Evolutionary conservation across 768 basidiomycete species (phyloP).

Genomic region (Porphyrellus cyaneotinctus): DNA sequence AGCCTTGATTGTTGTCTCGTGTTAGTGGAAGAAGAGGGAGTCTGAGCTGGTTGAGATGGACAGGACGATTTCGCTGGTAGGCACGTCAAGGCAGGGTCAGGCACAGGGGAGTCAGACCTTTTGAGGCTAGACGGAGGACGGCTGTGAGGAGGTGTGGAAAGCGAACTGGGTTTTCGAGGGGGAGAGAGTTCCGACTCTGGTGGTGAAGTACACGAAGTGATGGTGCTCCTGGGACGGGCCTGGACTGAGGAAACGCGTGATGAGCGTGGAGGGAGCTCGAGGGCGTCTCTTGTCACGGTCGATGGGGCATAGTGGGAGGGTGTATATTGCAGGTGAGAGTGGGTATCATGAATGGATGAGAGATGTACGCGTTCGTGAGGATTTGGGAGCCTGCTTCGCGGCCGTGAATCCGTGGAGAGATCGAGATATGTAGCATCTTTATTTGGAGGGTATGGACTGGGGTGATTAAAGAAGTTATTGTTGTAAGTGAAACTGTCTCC

Average conservation of each 20-base stretch:
- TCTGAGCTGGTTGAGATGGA: conserved; percentile 36
- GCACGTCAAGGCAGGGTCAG: conserved; percentile 18
- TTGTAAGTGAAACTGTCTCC: conserved; percentile 34
- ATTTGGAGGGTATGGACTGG: conserved; percentile 13
- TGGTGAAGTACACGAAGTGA: conserved; percentile 28
- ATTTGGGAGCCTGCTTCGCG: conserved; percentile 19
- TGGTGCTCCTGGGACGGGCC: conserved; percentile 21
- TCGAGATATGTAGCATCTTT: conserved; percentile 31
- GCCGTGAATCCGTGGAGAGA: conserved; percentile 24
- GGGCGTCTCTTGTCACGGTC: conserved; percentile 10
- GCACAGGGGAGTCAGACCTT: conserved; percentile 24
- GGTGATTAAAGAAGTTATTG: conserved; percentile 29
- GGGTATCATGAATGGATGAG: conserved; percentile 27
- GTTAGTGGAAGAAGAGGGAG: conserved; percentile 29
- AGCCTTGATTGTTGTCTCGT: conserved; percentile 27
- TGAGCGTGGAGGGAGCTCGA: conserved; percentile 26
- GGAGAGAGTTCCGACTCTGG: conserved; percentile 18
- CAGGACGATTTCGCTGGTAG: conserved; percentile 16
- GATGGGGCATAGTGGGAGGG: conserved; percentile 19
- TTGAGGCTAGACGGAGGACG: conserved; percentile 25
- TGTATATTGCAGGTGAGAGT: conserved; percentile 19
- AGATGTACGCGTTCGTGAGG: conserved; percentile 19
- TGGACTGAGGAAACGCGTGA: conserved; percentile 19
- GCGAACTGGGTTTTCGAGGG: conserved; percentile 14
- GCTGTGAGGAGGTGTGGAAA: conserved; percentile 28